Evolutionary conservation across 192 early-diverging fungal genomes (phyloP), one percentile per base, ranked within the genome.

Genomic region (Entomortierella lignicola): DNA sequence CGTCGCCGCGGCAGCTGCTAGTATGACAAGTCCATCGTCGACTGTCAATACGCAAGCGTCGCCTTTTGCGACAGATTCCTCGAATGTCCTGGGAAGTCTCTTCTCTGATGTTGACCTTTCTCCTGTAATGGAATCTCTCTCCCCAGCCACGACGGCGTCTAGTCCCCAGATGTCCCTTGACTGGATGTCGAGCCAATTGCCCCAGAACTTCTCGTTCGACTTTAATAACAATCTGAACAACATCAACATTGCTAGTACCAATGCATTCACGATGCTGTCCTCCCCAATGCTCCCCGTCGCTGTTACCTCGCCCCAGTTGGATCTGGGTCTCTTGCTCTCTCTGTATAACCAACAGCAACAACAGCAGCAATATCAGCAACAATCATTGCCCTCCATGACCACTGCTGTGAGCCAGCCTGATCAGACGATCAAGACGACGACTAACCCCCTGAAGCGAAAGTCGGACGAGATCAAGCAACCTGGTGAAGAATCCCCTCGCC

Each of bases 101-200:
- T 79, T 79, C 60, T 69, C 66, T 12, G 75, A 79, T 70, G 75
- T 70, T 37, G 62, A 69, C 31, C 60, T 79, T 47, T 70, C 75
- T 63, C 74, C 74, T 55, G 51, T 66, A 48, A 54, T 64, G 55
- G 62, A 69, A 55, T 70, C 62, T 27, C 50, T 67, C 48, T 51
- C 63, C 21, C 56, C 67, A 29, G 25, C 68, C 32, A 52, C 56
- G 43, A 50, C 30, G 21, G 34, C 67, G 21, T 50, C 66, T 48
- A 51, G 42, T 60, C 51, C 75, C 27, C 58, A 57, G 4, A 51
- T 64, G 63, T 52, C 63, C 26, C 34, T 63, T 25, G 63, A 72
- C 41, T 72, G 61, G 71, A 72, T 32, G 41, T 59, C 48, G 44
- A 59, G 42, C 55, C 37, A 47, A 21, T 26, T 60, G 37, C 51